Base-by-base conservation (phyloP, 2,329 filamentous ascomycete species). In the Aspergillus sp. region DNA sequence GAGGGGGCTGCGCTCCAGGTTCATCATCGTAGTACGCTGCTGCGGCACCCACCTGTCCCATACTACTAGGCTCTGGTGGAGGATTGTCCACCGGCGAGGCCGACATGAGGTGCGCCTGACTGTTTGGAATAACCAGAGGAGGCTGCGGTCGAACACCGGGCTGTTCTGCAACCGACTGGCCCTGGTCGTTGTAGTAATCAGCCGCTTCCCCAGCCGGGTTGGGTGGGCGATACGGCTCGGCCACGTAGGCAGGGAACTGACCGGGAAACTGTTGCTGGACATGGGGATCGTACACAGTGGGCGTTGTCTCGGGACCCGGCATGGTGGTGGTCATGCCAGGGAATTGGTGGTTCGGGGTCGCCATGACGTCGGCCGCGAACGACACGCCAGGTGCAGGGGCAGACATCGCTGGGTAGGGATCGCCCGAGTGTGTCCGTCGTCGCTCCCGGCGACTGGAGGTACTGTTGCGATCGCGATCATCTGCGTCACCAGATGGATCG, bases 141-240 rank as follows among this genome's bases (percentile, higher is more conserved):
- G 73, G 72, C 14, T 76, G 67, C 6, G 80, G 76, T 41, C 83
- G 75, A 10, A 83, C 73, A n/a, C 84, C 84, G 6, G 84, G 83
- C 64, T 86, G 84, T 11, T 73, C 65, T 9, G 72, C 64, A 2
- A 86, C 82, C 16, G 81, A 84, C 62, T 85, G 73, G 10, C 83
- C 83, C 60, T 82, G 77, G 62, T 86, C 83, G 41, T 79, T 76
- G 64, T 86, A 86, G 65, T 84, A 86, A 32, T 84, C 82, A 14
- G 84, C 78, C 5, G 82, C 82, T 33, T 76, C 74, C 30, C 83
- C 84, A 49, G 76, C 76, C 17, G 75, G 73, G 38, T 75, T 65
- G 51, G 71, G 69, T 49, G 76, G 76, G 49, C 73, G 68, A 59
- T 76, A 79, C 41, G 80, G 75, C 45, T 71, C 65, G 9, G 79